Evolutionary conservation across 139 green algal species (phyloP).

Genomic region (Ettlia oleoabundans): DNA sequence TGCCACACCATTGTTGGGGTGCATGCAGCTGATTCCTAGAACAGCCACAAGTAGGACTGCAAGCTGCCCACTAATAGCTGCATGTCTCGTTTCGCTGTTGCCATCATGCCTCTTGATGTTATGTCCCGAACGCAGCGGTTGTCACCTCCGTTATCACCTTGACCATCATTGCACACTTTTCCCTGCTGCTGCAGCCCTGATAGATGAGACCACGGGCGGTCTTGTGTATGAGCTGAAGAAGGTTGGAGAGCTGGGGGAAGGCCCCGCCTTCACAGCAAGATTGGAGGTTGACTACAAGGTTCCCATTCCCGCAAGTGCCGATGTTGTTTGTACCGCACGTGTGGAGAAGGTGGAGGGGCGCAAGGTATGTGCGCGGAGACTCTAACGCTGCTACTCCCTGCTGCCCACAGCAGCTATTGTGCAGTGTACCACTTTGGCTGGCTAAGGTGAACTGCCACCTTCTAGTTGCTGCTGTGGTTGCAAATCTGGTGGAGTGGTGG

Average conservation of each 20-base stretch:
- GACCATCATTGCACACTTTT: background rate
- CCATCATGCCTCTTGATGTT: no score
- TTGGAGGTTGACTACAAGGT: constrained; percentile 51
- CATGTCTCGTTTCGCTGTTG: background rate
- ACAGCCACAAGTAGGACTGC: background rate
- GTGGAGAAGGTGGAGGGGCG: constrained; percentile 53
- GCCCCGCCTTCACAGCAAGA: constrained; percentile 54
- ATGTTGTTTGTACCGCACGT: constrained; percentile 43
- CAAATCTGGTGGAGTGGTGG: no score
- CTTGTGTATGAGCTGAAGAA: constrained; percentile 56
- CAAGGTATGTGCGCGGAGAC: constrained; percentile 46
- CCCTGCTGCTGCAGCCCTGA: constrained; percentile 35
- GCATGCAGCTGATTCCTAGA: no score
- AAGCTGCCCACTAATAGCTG: background rate
- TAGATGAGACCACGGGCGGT: constrained; percentile 57
- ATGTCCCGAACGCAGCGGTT: no score
- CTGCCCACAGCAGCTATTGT: no score
- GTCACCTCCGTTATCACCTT: background rate
- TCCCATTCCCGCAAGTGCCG: constrained; percentile 42
- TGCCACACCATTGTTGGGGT: background rate
- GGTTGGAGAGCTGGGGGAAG: constrained; percentile 28
- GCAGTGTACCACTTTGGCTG: no score
- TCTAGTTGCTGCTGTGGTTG: background rate
- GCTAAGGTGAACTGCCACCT: constrained; percentile 19
- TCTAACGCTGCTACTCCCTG: constrained; percentile 14